Conservation (phyloP, 1,284 basidiomycete species). For the Trametes sp. region DNA sequence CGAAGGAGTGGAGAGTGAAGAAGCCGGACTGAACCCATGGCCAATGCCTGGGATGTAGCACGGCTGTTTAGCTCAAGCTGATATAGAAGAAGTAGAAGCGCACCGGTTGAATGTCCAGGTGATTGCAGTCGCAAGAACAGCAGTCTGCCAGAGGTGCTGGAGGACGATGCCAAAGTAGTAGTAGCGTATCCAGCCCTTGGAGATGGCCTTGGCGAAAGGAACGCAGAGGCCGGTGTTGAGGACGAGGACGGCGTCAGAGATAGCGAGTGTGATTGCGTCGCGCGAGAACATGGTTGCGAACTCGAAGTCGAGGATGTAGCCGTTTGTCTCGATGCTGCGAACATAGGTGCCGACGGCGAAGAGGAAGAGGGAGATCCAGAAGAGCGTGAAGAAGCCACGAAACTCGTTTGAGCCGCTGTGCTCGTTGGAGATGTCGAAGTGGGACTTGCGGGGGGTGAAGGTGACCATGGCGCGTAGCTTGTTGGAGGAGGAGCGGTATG, state of each 20-base stretch:
- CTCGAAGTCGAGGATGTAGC: slow-evolving; percentile 79
- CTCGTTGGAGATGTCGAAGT: slow-evolving; percentile 85
- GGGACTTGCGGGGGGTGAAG: slow-evolving; percentile 85
- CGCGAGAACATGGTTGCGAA: slow-evolving; percentile 92
- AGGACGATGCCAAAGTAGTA: slow-evolving; percentile 76
- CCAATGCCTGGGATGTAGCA: slow-evolving; percentile 70
- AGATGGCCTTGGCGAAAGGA: slow-evolving; percentile 82
- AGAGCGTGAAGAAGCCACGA: slow-evolving; percentile 92
- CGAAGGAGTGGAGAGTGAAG: slow-evolving; percentile 89
- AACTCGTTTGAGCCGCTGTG: slow-evolving; percentile 83
- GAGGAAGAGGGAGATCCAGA: slow-evolving; percentile 89
- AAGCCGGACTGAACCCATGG: slow-evolving; percentile 99
- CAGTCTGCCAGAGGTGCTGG: slow-evolving; percentile 82
- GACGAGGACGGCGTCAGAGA: slow-evolving; percentile 88
- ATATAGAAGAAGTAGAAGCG: slow-evolving; percentile 25
- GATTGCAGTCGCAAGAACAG: slow-evolving; percentile 75
- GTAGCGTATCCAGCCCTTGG: slow-evolving; percentile 82
- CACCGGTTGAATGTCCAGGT: slow-evolving; percentile 85
- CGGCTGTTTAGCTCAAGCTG: background rate
- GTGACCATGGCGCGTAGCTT: slow-evolving; percentile 79
- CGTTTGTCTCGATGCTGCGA: slow-evolving; percentile 77
- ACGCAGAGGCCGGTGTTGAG: slow-evolving; percentile 81
- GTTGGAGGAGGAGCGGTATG: slow-evolving; percentile 72
- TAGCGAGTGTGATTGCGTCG: slow-evolving; percentile 84
- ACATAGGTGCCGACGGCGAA: slow-evolving; percentile 83